A percentile compares a stretch with the other conserved stretches of the same genome.
Evolutionary conservation across 352 stramenopile genomes (phyloP).

Genomic region (Sclerospora graminicola): DNA sequence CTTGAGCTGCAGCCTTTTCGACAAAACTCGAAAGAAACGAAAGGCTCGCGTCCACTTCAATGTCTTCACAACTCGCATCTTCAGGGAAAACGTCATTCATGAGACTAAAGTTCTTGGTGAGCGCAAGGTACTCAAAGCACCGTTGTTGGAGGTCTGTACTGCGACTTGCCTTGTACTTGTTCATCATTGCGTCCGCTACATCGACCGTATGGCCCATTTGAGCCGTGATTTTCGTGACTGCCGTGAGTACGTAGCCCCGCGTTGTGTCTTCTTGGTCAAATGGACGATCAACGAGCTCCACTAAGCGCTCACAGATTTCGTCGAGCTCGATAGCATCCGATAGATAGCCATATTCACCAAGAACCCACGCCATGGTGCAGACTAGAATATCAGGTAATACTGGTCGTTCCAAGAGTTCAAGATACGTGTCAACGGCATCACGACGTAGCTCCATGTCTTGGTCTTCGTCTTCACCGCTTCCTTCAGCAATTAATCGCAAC

Average conservation of each 20-base stretch:
- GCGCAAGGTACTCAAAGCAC: conserved; percentile 96
- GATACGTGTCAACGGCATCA: conserved; percentile 95
- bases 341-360: conserved; percentile 99
- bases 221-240: conserved; percentile 97
- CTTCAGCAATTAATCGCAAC: conserved; percentile 96
- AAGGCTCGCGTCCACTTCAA: conserved; percentile 94
- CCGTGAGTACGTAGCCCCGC: conserved; percentile 91
- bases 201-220: conserved; percentile 89
- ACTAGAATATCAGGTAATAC: conserved; percentile 93
- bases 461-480: conserved; percentile 94
- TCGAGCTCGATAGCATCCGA: conserved; percentile 89
- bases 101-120: conserved; percentile 88
- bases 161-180: conserved; percentile 93
- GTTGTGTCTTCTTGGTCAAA: conserved; percentile 88
- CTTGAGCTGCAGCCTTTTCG: conserved; percentile 84
- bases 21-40: conserved; percentile 94
- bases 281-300: conserved; percentile 83
- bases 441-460: conserved; percentile 93
- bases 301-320: conserved; percentile 92
- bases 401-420: conserved; percentile 92
- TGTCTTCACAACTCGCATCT: conserved; percentile 91
- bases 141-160: conserved; percentile 96
- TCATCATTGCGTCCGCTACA: conserved; percentile 89
- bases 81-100: conserved; percentile 93
- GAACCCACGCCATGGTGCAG: conserved; percentile 97